Percentiles rank a stretch among this genome's conserved stretches.
Conservation (phyloP, 805 yeast genomes). For the Myxozyma nipponensis region DNA sequence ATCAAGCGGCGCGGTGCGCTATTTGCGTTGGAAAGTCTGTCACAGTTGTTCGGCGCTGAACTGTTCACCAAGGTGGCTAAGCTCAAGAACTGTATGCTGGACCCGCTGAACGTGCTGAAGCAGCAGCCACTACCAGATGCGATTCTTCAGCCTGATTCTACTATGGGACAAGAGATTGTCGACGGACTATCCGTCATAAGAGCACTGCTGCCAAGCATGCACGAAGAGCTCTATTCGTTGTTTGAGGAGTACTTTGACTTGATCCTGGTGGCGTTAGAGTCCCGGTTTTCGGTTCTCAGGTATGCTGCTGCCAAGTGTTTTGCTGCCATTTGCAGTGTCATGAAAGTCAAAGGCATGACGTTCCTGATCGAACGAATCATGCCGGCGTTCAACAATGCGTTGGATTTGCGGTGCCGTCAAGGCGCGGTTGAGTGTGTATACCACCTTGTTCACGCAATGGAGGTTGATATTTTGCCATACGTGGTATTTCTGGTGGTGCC, state of each 20-base stretch:
- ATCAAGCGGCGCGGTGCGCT: constrained; percentile 84
- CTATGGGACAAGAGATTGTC: constrained; percentile 70
- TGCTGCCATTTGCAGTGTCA: constrained; percentile 67
- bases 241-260: constrained; percentile 55
- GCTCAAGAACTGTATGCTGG: constrained; percentile 60
- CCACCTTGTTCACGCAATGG: constrained; percentile 82
- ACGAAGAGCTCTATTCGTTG: constrained; percentile 43
- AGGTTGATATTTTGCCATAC: constrained; percentile 82
- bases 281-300: constrained; percentile 76
- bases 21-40: constrained; percentile 58
- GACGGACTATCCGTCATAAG: constrained; percentile 82
- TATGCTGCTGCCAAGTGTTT: constrained; percentile 88
- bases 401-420: constrained; percentile 68
- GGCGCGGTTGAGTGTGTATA: constrained; percentile 91
- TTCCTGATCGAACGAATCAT: constrained; percentile 70
- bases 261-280: constrained; percentile 53
- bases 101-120: constrained; percentile 50
- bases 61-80: constrained; percentile 65
- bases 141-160: constrained; percentile 40
- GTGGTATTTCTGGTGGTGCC: constrained; percentile 95
- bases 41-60: constrained; percentile 49
- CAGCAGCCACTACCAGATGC: constrained; percentile 30
- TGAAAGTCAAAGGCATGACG: constrained; percentile 70
- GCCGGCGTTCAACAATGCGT: constrained; percentile 77
- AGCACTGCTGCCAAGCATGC: constrained; percentile 64